Conservation (phyloP, 306 rosid species). For the Medicago lupulina region DNA sequence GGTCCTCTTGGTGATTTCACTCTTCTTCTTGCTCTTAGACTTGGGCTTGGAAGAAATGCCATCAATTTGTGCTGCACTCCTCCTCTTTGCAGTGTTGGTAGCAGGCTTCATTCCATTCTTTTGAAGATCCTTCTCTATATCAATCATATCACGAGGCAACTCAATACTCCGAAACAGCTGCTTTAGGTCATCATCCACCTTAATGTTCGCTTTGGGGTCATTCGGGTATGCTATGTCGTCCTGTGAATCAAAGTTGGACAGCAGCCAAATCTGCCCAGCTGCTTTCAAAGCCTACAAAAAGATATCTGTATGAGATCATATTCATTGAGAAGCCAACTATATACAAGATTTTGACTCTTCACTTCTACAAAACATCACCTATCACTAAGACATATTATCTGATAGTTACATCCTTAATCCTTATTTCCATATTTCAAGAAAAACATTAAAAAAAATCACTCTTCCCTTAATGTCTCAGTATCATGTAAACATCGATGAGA, state of each 20-base stretch:
- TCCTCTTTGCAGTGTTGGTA: conserved; percentile 93
- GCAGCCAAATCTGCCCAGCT: conserved; percentile 85
- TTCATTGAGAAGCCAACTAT: conserved; percentile 37
- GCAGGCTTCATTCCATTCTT: conserved; percentile 98
- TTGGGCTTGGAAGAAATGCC: conserved; percentile 74
- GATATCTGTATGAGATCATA: conserved; percentile 32
- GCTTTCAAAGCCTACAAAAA: conserved; percentile 71
- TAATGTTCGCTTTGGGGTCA: conserved; percentile 73
- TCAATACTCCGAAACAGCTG: conserved; percentile 75
- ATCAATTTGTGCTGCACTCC: conserved; percentile 78
- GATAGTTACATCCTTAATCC: conserved; percentile 30
- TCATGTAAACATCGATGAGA: conserved; percentile 12
- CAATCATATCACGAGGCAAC: conserved; percentile 88
- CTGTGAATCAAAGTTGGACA: conserved; percentile 94
- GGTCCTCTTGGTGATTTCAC: conserved; percentile 90
- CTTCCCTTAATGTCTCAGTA: conserved; percentile 12
- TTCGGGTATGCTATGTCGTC: conserved; percentile 95
- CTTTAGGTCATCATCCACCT: conserved; percentile 89
- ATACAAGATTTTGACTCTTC: conserved; percentile 37
- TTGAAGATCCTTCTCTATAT: conserved; percentile 89
- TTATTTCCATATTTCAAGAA: background rate
- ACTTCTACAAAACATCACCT: conserved; percentile 30
- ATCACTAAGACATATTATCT: conserved; percentile 4
- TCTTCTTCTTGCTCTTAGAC: conserved; percentile 84
- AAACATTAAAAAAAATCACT: background rate